Base-by-base conservation (phyloP, 495 filamentous ascomycete species). In the Penicillium fimorum region DNA sequence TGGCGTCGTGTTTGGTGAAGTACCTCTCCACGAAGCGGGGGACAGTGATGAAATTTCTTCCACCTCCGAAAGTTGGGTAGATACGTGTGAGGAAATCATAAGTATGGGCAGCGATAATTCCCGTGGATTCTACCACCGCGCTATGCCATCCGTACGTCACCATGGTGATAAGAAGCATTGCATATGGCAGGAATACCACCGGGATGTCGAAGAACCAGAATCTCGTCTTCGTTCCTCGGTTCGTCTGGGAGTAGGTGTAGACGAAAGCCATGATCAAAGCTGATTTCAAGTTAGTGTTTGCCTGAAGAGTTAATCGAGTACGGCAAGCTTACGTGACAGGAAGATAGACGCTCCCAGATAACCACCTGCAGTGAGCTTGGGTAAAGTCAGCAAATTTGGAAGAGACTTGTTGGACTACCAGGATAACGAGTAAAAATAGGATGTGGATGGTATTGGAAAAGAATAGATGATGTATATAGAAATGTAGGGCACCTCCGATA, bases 401-500 rank as follows among this genome's bases (percentile, higher is more conserved):
- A 40, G 44, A 27, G 5, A 45, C 13, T 15, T 50, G 20, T 32
- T 52, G 47, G 56, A 59, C 61, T 68, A 70, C 68, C 59, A 56
- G 35, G 32, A 52, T 12, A 52, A 50, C 30, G 33, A 60, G 24
- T 61, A 48, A 57, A 46, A 47, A 40, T 47, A 58, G 37, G 50
- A 38, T 56, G 35, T 45, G 51, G 57, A 66, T 68, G 61, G 56
- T 57, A 62, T 67, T 68, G 50, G 53, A 60, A 61, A 48, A 29
- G 47, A 58, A 58, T 47, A 57, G 50, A 57, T 60, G 48, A 47
- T 58, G 49, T 57, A 64, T 57, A 57, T 65, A 60, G 47, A 65
- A 74, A 90, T 96, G 90, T 96, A 96, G 90, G 91, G 89, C 84
- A 85, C 84, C 82, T 81, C 76, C 88, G 92, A 83, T 84, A 85